Percentiles rank a stretch among this genome's conserved stretches.
Conservation (phyloP, 2,329 filamentous ascomycete genomes). For the Aspergillus fijiensis region DNA sequence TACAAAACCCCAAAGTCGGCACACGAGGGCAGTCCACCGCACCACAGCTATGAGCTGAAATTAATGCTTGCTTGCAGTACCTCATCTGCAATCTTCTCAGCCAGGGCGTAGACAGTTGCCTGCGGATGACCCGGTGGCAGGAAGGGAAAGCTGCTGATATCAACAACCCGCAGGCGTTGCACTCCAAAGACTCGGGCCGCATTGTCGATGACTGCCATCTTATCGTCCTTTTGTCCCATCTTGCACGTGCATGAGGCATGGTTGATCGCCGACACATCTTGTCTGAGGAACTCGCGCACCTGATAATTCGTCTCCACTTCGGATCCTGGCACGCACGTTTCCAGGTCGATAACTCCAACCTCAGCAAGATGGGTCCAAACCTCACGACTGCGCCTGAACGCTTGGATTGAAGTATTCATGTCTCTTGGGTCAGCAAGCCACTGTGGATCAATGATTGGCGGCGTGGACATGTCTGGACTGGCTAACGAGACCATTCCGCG, state of each 20-base stretch:
- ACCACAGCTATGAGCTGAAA: neutral
- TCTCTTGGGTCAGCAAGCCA: slow-evolving; percentile 32
- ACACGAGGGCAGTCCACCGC: neutral
- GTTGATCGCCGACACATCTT: slow-evolving; percentile 28
- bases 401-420: slow-evolving; percentile 42
- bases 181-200: slow-evolving; percentile 32
- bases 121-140: slow-evolving; percentile 42
- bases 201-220: slow-evolving; percentile 35
- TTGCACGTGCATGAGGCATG: slow-evolving; percentile 38
- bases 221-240: slow-evolving; percentile 36
- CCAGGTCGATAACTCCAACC: slow-evolving; percentile 27
- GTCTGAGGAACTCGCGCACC: slow-evolving; percentile 34
- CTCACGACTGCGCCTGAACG: slow-evolving; percentile 44
- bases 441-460: slow-evolving; percentile 17
- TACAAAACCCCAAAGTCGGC: neutral
- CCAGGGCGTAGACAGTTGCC: slow-evolving; percentile 39
- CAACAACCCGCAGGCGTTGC: slow-evolving; percentile 33
- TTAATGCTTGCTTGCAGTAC: slow-evolving; percentile 7
- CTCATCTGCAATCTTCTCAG: slow-evolving; percentile 40
- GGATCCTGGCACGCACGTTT: slow-evolving; percentile 36
- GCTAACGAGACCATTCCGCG: slow-evolving; percentile 17
- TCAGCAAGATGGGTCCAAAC: slow-evolving; percentile 28
- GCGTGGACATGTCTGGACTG: slow-evolving; percentile 18
- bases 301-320: slow-evolving; percentile 41
- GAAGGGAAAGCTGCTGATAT: slow-evolving; percentile 35